Percentiles rank a stretch among this genome's conserved stretches.
phyloP scores from a whole-genome alignment of 164 flowering plant genomes.

The Magnolia changhungtana region DNA sequence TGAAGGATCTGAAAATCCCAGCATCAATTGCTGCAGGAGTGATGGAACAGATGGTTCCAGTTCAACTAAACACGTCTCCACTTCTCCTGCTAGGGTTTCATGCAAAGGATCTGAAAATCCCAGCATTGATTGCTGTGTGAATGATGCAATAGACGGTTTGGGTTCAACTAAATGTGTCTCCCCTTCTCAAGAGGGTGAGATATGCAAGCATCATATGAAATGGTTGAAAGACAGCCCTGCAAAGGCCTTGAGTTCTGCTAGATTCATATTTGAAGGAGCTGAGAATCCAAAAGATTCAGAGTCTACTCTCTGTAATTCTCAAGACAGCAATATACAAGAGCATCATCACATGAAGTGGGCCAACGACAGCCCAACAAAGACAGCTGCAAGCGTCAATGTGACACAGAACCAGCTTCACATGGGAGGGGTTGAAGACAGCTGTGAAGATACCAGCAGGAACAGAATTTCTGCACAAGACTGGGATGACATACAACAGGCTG shows the following conservation, averaged over 20 bases:
- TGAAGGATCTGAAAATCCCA: slow-evolving; percentile 8
- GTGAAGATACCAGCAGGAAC: background rate
- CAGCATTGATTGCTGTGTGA: background rate
- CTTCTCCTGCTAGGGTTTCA: slow-evolving; percentile 7
- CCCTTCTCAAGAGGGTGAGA: slow-evolving; percentile 7
- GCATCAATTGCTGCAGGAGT: background rate
- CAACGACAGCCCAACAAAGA: slow-evolving; percentile 3
- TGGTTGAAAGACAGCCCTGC: slow-evolving; percentile 1
- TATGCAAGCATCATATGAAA: background rate
- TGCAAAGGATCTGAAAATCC: slow-evolving; percentile 7
- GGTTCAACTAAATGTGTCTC: background rate
- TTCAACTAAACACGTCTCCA: slow-evolving; percentile 2
- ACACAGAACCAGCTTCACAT: slow-evolving; percentile 2
- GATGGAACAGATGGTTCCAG: slow-evolving; percentile 1
- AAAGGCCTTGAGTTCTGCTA: background rate
- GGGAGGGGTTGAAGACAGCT: slow-evolving; percentile 7
- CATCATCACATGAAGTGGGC: too few species aligned
- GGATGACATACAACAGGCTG: background rate
- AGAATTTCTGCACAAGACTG: background rate
- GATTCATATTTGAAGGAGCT: too few species aligned
- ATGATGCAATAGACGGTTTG: slow-evolving; percentile 7
- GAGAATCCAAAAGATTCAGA: slow-evolving; percentile 3
- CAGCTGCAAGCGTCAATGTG: slow-evolving; percentile 1
- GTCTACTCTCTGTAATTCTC: slow-evolving; percentile 9
- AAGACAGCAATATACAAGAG: background rate